A percentile compares a stretch with the other conserved stretches of the same genome.
Conservation (phyloP, 2,329 filamentous ascomycete species). For the Alternaria arbusti region DNA sequence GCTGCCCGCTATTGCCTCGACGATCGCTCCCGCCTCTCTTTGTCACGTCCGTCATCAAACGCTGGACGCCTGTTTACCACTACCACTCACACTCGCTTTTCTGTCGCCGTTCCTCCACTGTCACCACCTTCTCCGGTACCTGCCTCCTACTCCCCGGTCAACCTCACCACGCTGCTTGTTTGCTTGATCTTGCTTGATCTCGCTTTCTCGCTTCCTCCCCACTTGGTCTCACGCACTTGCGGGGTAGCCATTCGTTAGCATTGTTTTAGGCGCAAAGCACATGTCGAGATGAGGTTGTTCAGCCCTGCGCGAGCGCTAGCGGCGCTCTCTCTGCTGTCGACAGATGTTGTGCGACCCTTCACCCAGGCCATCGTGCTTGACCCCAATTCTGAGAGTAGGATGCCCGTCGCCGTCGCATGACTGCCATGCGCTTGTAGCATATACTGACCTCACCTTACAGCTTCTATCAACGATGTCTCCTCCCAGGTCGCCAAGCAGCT, state of each 20-base stretch:
- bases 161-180: not conserved
- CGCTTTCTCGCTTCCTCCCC: not conserved
- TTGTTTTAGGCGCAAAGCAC: constrained; percentile 12
- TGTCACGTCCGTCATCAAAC: constrained; percentile 7
- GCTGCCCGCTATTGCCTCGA: not conserved
- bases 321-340: constrained; percentile 31
- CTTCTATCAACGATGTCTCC: constrained; percentile 56
- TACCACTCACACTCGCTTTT: constrained; percentile 6
- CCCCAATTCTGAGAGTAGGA: constrained; percentile 29
- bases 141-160: not conserved
- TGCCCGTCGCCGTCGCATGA: not conserved
- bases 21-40: constrained; percentile 13
- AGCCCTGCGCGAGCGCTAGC: constrained; percentile 34
- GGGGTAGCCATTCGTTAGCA: constrained; percentile 5
- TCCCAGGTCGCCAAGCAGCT: constrained; percentile 55
- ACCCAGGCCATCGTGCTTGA: constrained; percentile 33
- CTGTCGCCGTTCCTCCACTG: not conserved
- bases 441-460: constrained; percentile 25
- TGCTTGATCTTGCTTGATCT: not conserved
- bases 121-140: not conserved
- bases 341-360: constrained; percentile 24
- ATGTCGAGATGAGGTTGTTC: constrained; percentile 37
- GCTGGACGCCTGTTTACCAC: not conserved
- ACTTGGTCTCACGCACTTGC: constrained; percentile 4
- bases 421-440: not conserved